Evolutionary conservation across 2,329 filamentous ascomycete species (phyloP).

Genomic region (Diaporthe nobilis): DNA sequence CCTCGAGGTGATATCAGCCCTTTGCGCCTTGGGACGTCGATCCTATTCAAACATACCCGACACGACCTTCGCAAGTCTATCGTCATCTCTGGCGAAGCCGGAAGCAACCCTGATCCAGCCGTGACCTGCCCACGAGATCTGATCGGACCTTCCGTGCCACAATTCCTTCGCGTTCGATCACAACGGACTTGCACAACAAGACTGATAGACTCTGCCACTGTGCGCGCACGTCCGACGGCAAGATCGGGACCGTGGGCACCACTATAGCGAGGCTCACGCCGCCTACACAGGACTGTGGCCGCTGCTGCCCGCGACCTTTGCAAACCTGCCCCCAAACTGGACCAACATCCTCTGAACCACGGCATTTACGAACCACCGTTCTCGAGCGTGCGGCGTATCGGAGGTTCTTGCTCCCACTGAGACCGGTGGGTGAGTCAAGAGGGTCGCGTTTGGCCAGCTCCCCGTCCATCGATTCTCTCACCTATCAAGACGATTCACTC

Average conservation of each 20-base stretch:
- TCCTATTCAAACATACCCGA: slow-evolving; percentile 6
- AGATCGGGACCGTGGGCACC: neutral
- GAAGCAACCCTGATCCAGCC: neutral
- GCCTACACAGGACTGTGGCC: neutral
- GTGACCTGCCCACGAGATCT: neutral
- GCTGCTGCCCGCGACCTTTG: neutral
- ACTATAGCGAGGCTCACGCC: neutral
- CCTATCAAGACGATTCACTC: neutral
- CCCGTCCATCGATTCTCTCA: neutral
- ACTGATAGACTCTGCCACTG: neutral
- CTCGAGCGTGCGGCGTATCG: neutral
- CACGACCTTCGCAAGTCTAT: neutral
- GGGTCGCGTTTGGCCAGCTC: neutral
- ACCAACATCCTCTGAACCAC: neutral
- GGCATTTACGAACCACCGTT: neutral
- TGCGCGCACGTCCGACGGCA: neutral
- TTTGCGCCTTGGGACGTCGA: slow-evolving; percentile 10
- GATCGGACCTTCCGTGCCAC: neutral
- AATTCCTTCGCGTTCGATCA: neutral
- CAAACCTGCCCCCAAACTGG: neutral
- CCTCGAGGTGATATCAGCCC: slow-evolving; percentile 16
- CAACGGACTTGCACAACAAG: neutral
- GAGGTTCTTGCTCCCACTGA: neutral
- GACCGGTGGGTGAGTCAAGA: neutral
- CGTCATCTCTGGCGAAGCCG: slow-evolving; percentile 1